Base-by-base conservation (phyloP, 2,329 filamentous ascomycete genomes). In the Aspergillus fijiensis region DNA sequence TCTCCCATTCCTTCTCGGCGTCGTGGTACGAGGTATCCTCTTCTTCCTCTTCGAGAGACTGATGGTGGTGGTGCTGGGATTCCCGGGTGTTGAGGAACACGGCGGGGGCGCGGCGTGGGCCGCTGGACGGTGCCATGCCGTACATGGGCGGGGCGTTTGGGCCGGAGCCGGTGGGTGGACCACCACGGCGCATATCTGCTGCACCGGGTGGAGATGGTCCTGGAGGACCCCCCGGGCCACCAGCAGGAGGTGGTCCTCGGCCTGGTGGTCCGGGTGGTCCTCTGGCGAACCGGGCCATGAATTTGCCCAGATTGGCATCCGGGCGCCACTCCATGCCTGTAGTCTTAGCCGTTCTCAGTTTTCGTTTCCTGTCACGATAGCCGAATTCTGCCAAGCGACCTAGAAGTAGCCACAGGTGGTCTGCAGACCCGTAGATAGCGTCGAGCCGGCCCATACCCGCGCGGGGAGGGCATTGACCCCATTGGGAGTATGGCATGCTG, bases 381-480 rank as follows among this genome's bases (percentile, higher is more conserved):
- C 89, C 84, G 73, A 96, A 98, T 66, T 90, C 87, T 57, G 89
- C 85, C 14, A 96, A 81, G 2, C 95, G 87, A 9, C 87, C 92
- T 25, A 97, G 82, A 1, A 98, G 79, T 4, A 98, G 82, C 49
- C 96, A 84, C 4, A 97, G 78, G 72, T 97, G 92, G 72, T 99
- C 95, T 65, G 91, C 92, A 0, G 92, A 92, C 45, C 92, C 95
- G 69, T 94, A 96, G 25, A 94, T 85, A 10, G 91, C 89, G 69
- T 93, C 89, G 4, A 89, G 79, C 62, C 85, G 87, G 19, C 91
- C 92, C 49, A 96, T 82, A 0, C 89, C 89, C 10, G 90, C 90
- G 70, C 95, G 84, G 4, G 95, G 95, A 45, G 91, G 91, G 70
- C 92, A 96, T 69, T 94, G 89, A n/a, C 87, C 87, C 91, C 92